Base-by-base conservation (phyloP, 176 grass and related monocot genomes). In the Hyparrhenia diplandra region DNA sequence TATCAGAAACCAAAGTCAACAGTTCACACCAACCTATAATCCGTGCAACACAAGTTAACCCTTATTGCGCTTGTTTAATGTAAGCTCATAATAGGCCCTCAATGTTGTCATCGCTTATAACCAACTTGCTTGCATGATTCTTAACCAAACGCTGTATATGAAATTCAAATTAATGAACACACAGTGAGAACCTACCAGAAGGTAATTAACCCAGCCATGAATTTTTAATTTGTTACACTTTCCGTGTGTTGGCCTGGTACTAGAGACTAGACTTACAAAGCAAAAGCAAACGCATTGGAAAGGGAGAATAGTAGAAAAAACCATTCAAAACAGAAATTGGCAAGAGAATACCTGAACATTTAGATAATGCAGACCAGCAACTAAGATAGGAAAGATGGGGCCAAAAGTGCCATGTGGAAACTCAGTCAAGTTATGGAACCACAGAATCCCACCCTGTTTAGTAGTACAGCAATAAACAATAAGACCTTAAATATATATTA, bases 341-440 rank as follows among this genome's bases (percentile, higher is more conserved):
- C 81, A 16, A 37, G 20, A 62, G 45, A 80, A 23, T 94, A 98
- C 92, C 95, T 98, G 92, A 85, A 98, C 51, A 88, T 98, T 98
- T 46, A 86, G 60, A 85, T 94, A 93, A 91, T 98, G 92, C 16
- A 98, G 77, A 62, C 95, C 86, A 59, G 95, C 86, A 81, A 98
- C 84, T 84, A 94, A 71, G 66, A 91, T 75, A 83, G 95, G 95
- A 76, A 98, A 94, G 58, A 87, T 46, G 47, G 59, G 88, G 70
- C 92, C 95, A 23, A 87, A 81, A 82, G 89, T 43, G 41, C 95
- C 95, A 82, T 90, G 88, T 66, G 95, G 79, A 89, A 82, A 74
- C 73, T 85, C 84, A 34, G 81, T 88, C 84, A 98, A 90, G 76
- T 98, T 88, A 68, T 87, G 74, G 78, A 98, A 98, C 95, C 95